Evolutionary conservation across 805 yeast species (phyloP), one percentile per base, ranked within the genome.

Genomic region (Pichia occidentalis): DNA sequence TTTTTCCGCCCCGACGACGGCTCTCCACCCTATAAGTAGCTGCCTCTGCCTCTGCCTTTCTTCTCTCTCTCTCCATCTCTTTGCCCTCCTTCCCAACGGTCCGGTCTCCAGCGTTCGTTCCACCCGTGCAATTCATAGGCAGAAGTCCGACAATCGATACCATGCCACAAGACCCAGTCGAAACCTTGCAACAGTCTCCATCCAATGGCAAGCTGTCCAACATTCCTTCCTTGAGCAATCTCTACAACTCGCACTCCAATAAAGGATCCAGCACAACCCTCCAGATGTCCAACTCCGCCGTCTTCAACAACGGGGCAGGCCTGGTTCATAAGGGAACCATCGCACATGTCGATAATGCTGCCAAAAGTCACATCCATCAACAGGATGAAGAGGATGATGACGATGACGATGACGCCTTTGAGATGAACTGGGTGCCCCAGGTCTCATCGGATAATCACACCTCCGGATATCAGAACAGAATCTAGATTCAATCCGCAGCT

Each of bases 401-500:
- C 9, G 39, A 34, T 10, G 29, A 39, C 17, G 43, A 39, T 18
- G 13, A 23, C 20, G 36, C 32, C 7, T 34, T 39, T 29, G 43
- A 39, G 23, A 23, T 39, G 11, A 39, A 39, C 19, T 39, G 43
- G 43, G 31, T 23, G 11, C 43, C 35, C 9, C 36, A 39, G 32
- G 38, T 39, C 7, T 32, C 39, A 8, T 24, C 43, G 6, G 37
- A 38, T 25, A 29, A 24, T 29, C 24, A 38, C 12, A 36, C 40
- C 17, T 36, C 35, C 8, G 39, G 39, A 16, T 31, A 36, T 12
- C 16, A 29, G 10, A 26, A 30, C 13, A 29, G n/a, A 26, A 13
- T 19, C 17, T 20, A 12, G 17, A 13, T 6, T 7, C n/a, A 3
- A 18, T 23, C 4, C 7, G 14, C 29, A 17, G 13, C 10, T 33